phyloP scores from a whole-genome alignment of 2,329 filamentous ascomycete genomes.

The Ceratocystis papillata region DNA sequence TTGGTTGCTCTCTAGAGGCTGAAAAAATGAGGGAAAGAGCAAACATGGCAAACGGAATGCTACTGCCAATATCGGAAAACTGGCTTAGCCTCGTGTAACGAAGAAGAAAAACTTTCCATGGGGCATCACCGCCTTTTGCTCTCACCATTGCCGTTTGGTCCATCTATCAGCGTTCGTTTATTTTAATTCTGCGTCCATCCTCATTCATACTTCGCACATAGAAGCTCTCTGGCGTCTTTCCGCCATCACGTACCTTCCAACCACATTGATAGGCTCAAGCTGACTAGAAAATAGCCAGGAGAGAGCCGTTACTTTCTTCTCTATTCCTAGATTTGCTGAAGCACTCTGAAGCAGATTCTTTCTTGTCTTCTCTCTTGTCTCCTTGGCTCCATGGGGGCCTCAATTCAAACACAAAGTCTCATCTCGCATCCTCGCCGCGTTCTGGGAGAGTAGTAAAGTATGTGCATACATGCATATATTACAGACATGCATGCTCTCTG shows the following conservation, averaged over 20 bases:
- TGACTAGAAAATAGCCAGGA: background rate
- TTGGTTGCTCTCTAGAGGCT: background rate
- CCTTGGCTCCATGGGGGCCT: background rate
- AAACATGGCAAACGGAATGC: background rate
- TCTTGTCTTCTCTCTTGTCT: background rate
- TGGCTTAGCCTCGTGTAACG: background rate
- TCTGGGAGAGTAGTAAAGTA: background rate
- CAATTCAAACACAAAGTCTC: background rate
- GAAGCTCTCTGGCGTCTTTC: background rate
- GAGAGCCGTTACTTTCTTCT: too few species aligned
- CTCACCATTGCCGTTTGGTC: too few species aligned
- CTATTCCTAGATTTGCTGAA: too few species aligned
- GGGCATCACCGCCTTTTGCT: background rate
- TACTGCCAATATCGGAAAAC: background rate
- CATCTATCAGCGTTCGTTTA: too few species aligned
- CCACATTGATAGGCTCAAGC: background rate
- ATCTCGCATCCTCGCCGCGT: background rate
- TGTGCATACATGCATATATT: background rate
- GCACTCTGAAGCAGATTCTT: too few species aligned
- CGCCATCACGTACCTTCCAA: background rate
- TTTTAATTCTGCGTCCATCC: too few species aligned
- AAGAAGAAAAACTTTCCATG: background rate
- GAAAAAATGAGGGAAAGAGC: background rate
- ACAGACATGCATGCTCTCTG: background rate
- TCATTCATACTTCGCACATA: too few species aligned